These are phyloP conservation scores for Eremothecium cymbalariae DNA, from an alignment of 1,139 yeast species.

Conservation along the genomic window DNA sequence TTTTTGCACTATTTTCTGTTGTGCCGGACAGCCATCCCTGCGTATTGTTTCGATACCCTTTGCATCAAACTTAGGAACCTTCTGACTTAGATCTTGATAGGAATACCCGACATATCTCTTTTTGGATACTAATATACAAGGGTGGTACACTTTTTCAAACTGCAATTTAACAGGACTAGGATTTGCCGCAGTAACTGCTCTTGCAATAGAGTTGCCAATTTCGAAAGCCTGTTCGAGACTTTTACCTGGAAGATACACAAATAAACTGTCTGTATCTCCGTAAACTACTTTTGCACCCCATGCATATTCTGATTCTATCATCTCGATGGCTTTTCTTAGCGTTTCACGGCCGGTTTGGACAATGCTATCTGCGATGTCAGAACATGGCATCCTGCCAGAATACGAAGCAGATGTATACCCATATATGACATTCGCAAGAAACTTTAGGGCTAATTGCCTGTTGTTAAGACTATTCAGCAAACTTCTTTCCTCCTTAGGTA, in stretches of 20 bases:
- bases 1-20: slow-evolving; percentile 71
- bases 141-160: slow-evolving; percentile 89
- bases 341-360: slow-evolving; percentile 89
- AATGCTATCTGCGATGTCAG: slow-evolving; percentile 90
- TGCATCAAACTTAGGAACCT: slow-evolving; percentile 71
- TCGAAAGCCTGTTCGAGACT: slow-evolving; percentile 67
- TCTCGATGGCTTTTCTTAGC: slow-evolving; percentile 56
- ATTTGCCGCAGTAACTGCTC: slow-evolving; percentile 51
- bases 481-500: slow-evolving; percentile 34
- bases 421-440: slow-evolving; percentile 91
- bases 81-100: slow-evolving; percentile 52
- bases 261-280: slow-evolving; percentile 92
- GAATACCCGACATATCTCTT: slow-evolving; percentile 86
- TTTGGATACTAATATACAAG: slow-evolving; percentile 73
- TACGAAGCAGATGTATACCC: slow-evolving; percentile 93
- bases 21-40: slow-evolving; percentile 91
- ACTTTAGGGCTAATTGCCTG: slow-evolving; percentile 76
- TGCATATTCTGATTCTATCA: slow-evolving; percentile 48
- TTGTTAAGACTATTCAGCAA: slow-evolving; percentile 46
- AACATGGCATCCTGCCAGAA: slow-evolving; percentile 95
- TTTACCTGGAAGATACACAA: slow-evolving; percentile 83
- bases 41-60: slow-evolving; percentile 93
- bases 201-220: slow-evolving; percentile 65
- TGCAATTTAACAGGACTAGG: slow-evolving; percentile 79
- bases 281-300: slow-evolving; percentile 93